Conservation (phyloP, 208 protist genomes). For the Strigomonas culicis region DNA sequence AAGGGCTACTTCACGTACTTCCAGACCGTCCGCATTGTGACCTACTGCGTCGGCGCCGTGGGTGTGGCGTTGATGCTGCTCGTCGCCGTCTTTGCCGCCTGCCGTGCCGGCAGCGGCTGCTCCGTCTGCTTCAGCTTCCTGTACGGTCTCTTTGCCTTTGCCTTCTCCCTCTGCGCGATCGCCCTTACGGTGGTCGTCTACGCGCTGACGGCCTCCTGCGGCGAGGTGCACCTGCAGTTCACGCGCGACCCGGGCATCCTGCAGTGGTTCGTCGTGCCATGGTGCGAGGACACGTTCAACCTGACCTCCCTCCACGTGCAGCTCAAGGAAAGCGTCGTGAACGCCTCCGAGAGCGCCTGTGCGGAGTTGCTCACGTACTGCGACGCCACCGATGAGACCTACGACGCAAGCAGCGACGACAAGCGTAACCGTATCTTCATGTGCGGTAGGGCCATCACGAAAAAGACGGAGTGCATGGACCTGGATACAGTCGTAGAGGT, state of each 20-base stretch:
- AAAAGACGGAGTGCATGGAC: slow-evolving; percentile 20
- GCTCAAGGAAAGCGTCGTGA: slow-evolving; percentile 20
- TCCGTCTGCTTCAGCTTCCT: slow-evolving; percentile 35
- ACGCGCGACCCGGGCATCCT: slow-evolving; percentile 60
- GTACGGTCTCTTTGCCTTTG: slow-evolving; percentile 62
- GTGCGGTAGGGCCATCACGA: slow-evolving; percentile 35
- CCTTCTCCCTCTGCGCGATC: slow-evolving; percentile 52
- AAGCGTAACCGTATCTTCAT: slow-evolving; percentile 32
- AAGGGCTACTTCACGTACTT: slow-evolving; percentile 69
- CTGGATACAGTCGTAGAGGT: slow-evolving; percentile 34
- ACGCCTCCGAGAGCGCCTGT: slow-evolving; percentile 31
- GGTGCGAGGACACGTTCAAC: slow-evolving; percentile 42
- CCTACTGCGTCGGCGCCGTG: slow-evolving; percentile 42
- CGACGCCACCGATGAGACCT: slow-evolving; percentile 19
- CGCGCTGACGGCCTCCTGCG: slow-evolving; percentile 34
- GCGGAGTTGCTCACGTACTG: slow-evolving; percentile 52
- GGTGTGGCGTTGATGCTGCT: slow-evolving; percentile 54
- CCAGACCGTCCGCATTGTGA: slow-evolving; percentile 40
- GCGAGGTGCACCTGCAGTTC: slow-evolving; percentile 61
- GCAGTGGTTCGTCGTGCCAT: slow-evolving; percentile 79
- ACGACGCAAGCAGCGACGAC: not conserved
- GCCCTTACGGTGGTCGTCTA: slow-evolving; percentile 56
- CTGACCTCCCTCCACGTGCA: slow-evolving; percentile 28
- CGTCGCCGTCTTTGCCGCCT: slow-evolving; percentile 52
- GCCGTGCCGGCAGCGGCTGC: slow-evolving; percentile 34